Conservation (phyloP, 192 early-diverging fungal genomes). For the Kappamyces sp. region DNA sequence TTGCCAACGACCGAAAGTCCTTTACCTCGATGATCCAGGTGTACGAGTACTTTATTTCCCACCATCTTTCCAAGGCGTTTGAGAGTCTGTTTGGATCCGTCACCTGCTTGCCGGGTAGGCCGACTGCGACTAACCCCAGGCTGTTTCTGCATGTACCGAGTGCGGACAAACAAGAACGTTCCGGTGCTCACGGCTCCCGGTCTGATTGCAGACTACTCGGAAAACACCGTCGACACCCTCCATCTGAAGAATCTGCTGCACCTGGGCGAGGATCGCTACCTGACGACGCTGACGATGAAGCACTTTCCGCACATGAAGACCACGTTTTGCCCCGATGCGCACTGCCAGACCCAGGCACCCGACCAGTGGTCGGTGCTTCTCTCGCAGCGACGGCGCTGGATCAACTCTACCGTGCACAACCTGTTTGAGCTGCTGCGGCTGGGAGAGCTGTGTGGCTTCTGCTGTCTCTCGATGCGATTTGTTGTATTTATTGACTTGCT, state of each 20-base stretch:
- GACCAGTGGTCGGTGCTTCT: constrained; percentile 83
- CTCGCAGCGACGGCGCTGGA: constrained; percentile 96
- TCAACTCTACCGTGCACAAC: constrained; percentile 98
- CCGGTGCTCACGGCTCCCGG: constrained; percentile 77
- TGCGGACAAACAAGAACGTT: constrained; percentile 64
- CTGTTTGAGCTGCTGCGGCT: constrained; percentile 81
- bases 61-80: constrained; percentile 56
- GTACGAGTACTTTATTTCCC: constrained; percentile 74
- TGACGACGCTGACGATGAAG: constrained; percentile 95
- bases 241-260: constrained; percentile 96
- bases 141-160: constrained; percentile 98
- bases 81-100: constrained; percentile 60
- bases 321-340: constrained; percentile 86
- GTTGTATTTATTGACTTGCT: constrained; percentile 90
- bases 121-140: constrained; percentile 36
- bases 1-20: constrained; percentile 86
- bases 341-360: constrained; percentile 84
- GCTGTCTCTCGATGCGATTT: constrained; percentile 97
- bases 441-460: constrained; percentile 88
- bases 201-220: constrained; percentile 80
- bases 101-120: constrained; percentile 50
- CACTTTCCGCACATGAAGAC: constrained; percentile 93
- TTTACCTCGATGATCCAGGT: constrained; percentile 98
- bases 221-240: constrained; percentile 87
- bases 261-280: constrained; percentile 94